Evolutionary conservation across 257 asterid genomes (phyloP).

Genomic region (Jaltomata sinuosa): DNA sequence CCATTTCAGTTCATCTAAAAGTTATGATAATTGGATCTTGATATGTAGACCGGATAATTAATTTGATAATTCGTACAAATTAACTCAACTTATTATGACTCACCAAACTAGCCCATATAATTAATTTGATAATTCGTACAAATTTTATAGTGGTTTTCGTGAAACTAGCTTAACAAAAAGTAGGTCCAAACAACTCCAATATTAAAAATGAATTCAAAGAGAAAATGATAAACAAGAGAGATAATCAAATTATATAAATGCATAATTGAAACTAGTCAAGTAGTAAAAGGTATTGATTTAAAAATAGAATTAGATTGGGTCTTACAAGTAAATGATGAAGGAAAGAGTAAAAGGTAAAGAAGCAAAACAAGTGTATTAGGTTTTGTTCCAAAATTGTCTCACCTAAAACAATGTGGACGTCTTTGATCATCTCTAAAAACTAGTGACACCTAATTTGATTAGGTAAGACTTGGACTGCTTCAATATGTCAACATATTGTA

Average conservation of each 20-base stretch:
- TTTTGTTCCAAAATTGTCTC: neutral
- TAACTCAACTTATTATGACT: neutral
- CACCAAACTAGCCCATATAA: too few relatives aligned
- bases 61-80: neutral
- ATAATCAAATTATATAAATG: neutral
- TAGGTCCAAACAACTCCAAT: neutral
- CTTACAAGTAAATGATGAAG: neutral
- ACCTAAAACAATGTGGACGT: constrained; percentile 23
- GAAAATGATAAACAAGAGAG: neutral
- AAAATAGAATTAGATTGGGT: neutral
- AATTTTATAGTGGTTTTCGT: neutral
- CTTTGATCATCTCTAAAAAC: neutral
- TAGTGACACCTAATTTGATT: constrained; percentile 5
- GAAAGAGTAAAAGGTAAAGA: neutral
- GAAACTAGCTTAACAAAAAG: neutral
- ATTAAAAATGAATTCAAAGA: neutral
- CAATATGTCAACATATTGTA: constrained; percentile 6
- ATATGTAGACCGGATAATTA: too few relatives aligned
- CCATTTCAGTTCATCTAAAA: too few relatives aligned
- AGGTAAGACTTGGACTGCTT: constrained; percentile 9
- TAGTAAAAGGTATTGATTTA: neutral
- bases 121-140: neutral
- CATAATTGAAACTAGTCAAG: neutral
- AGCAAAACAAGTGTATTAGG: neutral
- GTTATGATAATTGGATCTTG: too few relatives aligned